phyloP scores from a whole-genome alignment of 805 yeast species.

The Saccharomycopsis javanensis region DNA sequence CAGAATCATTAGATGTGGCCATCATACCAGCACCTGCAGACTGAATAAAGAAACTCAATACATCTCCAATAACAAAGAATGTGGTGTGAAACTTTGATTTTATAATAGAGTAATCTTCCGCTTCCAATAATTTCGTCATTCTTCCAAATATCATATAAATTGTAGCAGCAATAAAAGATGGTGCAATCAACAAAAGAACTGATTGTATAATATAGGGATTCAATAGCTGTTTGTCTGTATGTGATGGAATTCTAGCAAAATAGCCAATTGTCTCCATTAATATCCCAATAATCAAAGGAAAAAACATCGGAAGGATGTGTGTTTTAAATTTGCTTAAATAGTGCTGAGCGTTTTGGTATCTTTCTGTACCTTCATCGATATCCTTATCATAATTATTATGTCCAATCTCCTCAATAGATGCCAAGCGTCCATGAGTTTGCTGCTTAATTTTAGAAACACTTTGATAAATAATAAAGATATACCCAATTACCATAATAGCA shows the following conservation, averaged over 20 bases:
- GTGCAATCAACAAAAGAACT: slow-evolving; percentile 25
- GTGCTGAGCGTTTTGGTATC: background rate
- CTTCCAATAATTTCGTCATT: slow-evolving; percentile 20
- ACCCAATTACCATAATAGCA: background rate
- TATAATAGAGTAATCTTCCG: slow-evolving; percentile 20
- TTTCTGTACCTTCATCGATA: background rate
- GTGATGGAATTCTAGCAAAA: slow-evolving; percentile 22
- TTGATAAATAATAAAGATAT: background rate
- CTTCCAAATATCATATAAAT: slow-evolving; percentile 28
- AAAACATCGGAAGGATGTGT: slow-evolving; percentile 1
- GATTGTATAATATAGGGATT: slow-evolving; percentile 24
- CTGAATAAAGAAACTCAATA: slow-evolving; percentile 26
- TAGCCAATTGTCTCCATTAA: slow-evolving; percentile 25
- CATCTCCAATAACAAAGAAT: slow-evolving; percentile 27
- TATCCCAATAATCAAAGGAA: slow-evolving; percentile 25
- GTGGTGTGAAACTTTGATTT: slow-evolving; percentile 23
- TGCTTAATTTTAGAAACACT: slow-evolving; percentile 8
- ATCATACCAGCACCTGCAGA: slow-evolving; percentile 28
- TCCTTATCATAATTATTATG: background rate
- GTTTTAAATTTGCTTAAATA: background rate
- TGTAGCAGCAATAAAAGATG: slow-evolving; percentile 27
- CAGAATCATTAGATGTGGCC: slow-evolving; percentile 12
- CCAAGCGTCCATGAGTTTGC: background rate
- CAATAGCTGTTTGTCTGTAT: slow-evolving; percentile 10
- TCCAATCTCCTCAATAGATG: background rate